Evolutionary conservation across 768 basidiomycete genomes (phyloP), one percentile per base, ranked within the genome.

Genomic region (Mycena sanguinolenta): DNA sequence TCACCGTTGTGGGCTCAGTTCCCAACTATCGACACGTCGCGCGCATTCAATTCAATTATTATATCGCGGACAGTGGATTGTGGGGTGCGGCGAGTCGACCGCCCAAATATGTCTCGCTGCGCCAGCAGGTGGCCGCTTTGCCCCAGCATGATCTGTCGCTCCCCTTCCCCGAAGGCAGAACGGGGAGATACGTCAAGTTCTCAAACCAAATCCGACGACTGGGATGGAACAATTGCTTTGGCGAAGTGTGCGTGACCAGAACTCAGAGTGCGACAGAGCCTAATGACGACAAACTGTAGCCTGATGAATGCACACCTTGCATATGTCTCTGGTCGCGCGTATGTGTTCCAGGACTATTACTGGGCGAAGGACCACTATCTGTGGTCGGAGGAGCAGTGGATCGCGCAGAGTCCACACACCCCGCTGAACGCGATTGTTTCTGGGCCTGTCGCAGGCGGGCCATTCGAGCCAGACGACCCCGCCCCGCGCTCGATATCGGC

Each of bases 81-180:
- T 46, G 44, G 44, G 7, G 44, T n/a, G 21, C 44, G 44, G 1
- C 25, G 6, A 17, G 25, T 17, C 61, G 71, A 19, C 83, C 85
- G 1, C 85, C 85, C 1, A 77, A 76, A 0, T 84, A 84, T 67
- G 73, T 73, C 8, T 74, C 76, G 62, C 68, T 86, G 27, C 77
- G 78, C 46, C 63, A 82, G 46, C 83, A 78, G 77, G 84, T 87
- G 75, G 72, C 71, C 38, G 74, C 80, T 23, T 77, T 88, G 21
- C 87, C 87, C 0, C 87, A 88, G 69, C 87, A 88, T 69, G 79
- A 86, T 62, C 74, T 84, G 28, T 75, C 81, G 57, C 73, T 88
- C 39, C 83, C 85, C 3, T 83, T 77, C 63, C 87, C 87, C 14
- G 1, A 85, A 87, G 69, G 87, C 86, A 52, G 27, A 13, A 52